These are phyloP conservation scores for Xylariaceae sp. DNA, from an alignment of 2,329 filamentous ascomycete genomes.

Conservation along the genomic window DNA sequence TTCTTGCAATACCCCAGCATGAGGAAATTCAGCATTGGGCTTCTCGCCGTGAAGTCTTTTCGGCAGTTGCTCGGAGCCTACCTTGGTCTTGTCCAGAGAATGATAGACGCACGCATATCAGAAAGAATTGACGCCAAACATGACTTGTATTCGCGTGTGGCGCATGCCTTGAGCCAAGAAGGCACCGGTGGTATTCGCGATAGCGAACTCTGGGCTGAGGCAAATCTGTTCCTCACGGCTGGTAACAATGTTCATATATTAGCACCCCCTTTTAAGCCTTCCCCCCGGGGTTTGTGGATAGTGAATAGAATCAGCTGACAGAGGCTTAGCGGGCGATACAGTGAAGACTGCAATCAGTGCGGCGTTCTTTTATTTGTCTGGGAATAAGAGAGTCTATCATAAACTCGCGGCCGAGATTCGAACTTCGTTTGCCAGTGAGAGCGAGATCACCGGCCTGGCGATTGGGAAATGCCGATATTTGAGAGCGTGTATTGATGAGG, in stretches of 20 bases:
- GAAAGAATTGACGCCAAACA: constrained; percentile 13
- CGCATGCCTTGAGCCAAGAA: constrained; percentile 4
- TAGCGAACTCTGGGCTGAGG: constrained; percentile 17
- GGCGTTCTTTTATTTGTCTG: constrained; percentile 24
- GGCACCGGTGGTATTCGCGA: constrained; percentile 5
- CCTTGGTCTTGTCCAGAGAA: constrained; percentile 5
- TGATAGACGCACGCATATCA: constrained; percentile 4
- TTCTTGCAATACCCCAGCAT: not conserved
- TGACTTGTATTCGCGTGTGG: constrained; percentile 48
- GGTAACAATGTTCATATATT: constrained; percentile 1
- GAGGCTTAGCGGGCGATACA: constrained; percentile 28
- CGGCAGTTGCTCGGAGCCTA: constrained; percentile 3
- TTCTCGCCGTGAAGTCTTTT: not conserved
- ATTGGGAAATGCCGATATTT: constrained; percentile 17
- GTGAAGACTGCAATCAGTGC: constrained; percentile 18
- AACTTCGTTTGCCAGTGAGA: constrained; percentile 6
- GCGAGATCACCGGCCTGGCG: constrained; percentile 8
- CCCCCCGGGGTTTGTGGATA: not conserved
- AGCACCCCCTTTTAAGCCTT: not conserved
- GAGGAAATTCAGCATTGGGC: not conserved
- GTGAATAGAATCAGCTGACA: not conserved
- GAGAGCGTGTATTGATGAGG: constrained; percentile 21
- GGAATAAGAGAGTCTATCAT: constrained; percentile 14
- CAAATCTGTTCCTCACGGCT: constrained; percentile 14
- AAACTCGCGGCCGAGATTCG: constrained; percentile 19